Evolutionary conservation across 495 filamentous ascomycete genomes (phyloP).

Genomic region (Friedmanniomyces simplex): DNA sequence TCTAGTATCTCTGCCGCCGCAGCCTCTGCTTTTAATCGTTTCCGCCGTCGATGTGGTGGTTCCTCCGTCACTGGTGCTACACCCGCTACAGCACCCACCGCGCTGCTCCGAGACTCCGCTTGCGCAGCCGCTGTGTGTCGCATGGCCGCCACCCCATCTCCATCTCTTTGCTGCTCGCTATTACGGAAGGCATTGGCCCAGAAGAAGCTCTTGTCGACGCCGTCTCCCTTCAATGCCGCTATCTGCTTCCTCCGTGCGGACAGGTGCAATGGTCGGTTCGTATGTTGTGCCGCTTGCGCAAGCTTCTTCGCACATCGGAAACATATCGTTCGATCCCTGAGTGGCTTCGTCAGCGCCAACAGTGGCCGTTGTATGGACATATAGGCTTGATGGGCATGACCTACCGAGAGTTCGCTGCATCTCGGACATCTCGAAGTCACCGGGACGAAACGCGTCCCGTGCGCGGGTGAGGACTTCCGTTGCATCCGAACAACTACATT

Average conservation of each 20-base stretch:
- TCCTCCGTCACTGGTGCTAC: conserved; percentile 8
- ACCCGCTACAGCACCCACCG: neutral
- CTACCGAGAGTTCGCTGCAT: too few species aligned
- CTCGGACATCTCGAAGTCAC: neutral
- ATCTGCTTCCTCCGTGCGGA: conserved; percentile 3
- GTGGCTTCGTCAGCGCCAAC: neutral
- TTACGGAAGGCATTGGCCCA: conserved; percentile 20
- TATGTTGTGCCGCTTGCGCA: neutral
- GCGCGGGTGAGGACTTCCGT: too few species aligned
- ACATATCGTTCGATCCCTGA: conserved; percentile 1
- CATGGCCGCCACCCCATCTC: neutral
- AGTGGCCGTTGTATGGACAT: conserved; percentile 14
- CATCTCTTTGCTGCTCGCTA: neutral
- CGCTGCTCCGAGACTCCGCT: neutral
- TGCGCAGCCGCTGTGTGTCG: neutral
- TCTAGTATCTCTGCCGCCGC: conserved; percentile 4
- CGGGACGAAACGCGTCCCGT: too few species aligned
- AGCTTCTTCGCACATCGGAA: conserved; percentile 11
- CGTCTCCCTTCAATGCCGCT: conserved; percentile 3
- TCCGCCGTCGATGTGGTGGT: conserved; percentile 31
- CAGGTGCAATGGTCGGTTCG: neutral
- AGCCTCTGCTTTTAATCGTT: conserved; percentile 19
- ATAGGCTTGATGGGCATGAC: neutral
- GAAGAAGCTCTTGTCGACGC: conserved; percentile 17
- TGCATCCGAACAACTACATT: too few species aligned